These are phyloP conservation scores for Nyctanthes arbortristis DNA, from an alignment of 257 asterid genomes.

Conservation along the genomic window DNA sequence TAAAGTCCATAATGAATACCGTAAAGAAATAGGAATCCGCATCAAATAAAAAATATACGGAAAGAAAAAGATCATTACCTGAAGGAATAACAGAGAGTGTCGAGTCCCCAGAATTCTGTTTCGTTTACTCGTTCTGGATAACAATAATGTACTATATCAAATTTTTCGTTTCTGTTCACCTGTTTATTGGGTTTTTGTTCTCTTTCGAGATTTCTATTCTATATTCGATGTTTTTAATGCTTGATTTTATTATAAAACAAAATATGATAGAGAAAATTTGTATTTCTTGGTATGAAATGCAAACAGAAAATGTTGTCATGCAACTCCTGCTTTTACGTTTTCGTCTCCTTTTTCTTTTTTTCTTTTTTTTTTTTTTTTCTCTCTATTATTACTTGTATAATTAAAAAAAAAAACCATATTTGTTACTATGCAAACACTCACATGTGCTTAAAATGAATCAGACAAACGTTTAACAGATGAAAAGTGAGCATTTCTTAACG, in stretches of 20 bases:
- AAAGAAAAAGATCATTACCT: slow-evolving; percentile 37
- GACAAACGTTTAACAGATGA: no score
- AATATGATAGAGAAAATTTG: slow-evolving; percentile 26
- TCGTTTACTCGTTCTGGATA: slow-evolving; percentile 7
- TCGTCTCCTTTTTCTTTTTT: no score
- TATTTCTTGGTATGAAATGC: slow-evolving; percentile 19
- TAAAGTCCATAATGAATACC: background rate
- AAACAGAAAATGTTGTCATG: no score
- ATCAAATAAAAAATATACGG: no score
- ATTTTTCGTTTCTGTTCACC: no score
- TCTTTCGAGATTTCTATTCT: slow-evolving; percentile 24
- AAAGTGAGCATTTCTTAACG: no score
- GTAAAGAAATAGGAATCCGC: background rate
- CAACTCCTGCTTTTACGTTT: no score
- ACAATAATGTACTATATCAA: slow-evolving; percentile 12
- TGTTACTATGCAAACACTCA: no score
- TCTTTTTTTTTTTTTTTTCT: no score
- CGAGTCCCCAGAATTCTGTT: slow-evolving; percentile 22
- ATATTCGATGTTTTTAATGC: slow-evolving; percentile 34
- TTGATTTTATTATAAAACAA: slow-evolving; percentile 17
- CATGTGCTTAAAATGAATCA: no score
- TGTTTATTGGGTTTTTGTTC: slow-evolving; percentile 18
- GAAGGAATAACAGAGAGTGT: slow-evolving; percentile 24
- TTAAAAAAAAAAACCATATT: no score
- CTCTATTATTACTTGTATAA: no score